Evolutionary conservation across 2,329 filamentous ascomycete genomes (phyloP).

Genomic region (Paecilomyces sp.): DNA sequence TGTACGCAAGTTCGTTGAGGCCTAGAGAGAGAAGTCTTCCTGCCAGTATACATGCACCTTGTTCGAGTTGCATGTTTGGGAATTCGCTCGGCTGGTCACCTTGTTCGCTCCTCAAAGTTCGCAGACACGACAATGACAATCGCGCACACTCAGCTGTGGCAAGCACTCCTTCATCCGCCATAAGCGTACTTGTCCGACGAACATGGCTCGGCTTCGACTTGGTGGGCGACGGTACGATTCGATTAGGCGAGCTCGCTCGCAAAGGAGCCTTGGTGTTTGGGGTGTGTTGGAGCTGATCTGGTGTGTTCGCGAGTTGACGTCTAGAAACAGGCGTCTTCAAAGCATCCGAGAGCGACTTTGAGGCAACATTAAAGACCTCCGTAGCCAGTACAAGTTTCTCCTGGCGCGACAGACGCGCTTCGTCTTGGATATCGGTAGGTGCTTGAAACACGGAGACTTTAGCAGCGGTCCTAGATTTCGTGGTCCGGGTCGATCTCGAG

Average conservation of each 20-base stretch:
- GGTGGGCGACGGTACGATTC: conserved; percentile 13
- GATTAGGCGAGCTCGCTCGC: conserved; percentile 23
- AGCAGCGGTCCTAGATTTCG: conserved; percentile 15
- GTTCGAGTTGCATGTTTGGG: conserved; percentile 34
- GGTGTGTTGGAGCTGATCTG: conserved; percentile 4
- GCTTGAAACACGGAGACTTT: conserved; percentile 19
- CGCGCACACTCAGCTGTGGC: conserved; percentile 34
- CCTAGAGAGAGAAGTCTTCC: conserved; percentile 35
- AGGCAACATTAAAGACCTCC: conserved; percentile 38
- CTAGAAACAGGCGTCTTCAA: conserved; percentile 16
- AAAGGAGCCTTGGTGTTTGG: conserved; percentile 11
- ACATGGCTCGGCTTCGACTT: conserved; percentile 13
- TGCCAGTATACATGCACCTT: conserved; percentile 35
- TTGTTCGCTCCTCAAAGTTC: conserved; percentile 25
- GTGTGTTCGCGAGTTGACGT: conserved; percentile 6
- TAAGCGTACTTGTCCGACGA: conserved; percentile 1
- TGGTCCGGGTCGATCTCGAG: conserved; percentile 15
- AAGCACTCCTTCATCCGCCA: conserved; percentile 16
- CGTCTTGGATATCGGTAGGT: conserved; percentile 16
- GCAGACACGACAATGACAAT: conserved; percentile 30
- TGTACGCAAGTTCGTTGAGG: conserved; percentile 32
- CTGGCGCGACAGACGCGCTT: conserved; percentile 22
- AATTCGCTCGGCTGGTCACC: conserved; percentile 10
- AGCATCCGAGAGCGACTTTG: conserved; percentile 37
- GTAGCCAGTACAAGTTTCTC: conserved; percentile 37